Base-by-base conservation (phyloP, 1,139 yeast genomes). In the Saccharomyces hybrid region DNA sequence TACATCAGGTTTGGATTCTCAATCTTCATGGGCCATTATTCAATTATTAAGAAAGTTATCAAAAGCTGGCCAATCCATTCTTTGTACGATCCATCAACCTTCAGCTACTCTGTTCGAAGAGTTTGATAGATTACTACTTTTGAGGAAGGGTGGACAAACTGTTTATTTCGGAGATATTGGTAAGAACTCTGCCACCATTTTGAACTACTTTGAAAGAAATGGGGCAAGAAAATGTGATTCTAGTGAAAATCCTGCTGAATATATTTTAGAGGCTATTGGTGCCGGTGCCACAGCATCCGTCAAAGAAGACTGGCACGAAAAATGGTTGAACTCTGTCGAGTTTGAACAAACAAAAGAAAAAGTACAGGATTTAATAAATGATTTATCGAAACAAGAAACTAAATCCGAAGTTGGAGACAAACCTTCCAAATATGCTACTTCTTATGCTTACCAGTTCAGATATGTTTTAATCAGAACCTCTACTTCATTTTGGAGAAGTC, bases 111-210 rank as follows among this genome's bases (percentile, higher is more conserved):
- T 80, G 56, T 79, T 77, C 54, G 80, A 77, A 59, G 73, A 72
- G 55, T 77, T 77, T 57, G 81, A 77, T 61, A 70, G 79, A 56
- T 67, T 77, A 55, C 63, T 77, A 44, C 64, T 77, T 44, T 66
- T 77, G 60, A 71, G 66, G 60, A 77, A 71, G 55, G 81, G 81
- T 58, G 85, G 85, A 57, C 75, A 77, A 64, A 81, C 85, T 3
- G 84, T 81, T 48, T 81, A 81, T 59, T 80, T 80, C 63, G 84
- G 84, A 55, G 83, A 80, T 60, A 77, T 81, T 63, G 85, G 85
- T 55, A 66, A 74, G 51, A 73, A 78, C 60, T 81, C 84, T 53
- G 56, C 68, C 3, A 72, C 74, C 3, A 67, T 82, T 57, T 69
- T 80, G 51, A 61, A 71, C 47, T 82, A 82, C 60, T 82, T 82